Percentiles rank a stretch among this genome's conserved stretches.
phyloP scores from a whole-genome alignment of 108 stramenopile species.

The Pseudonitzschia pungens region DNA sequence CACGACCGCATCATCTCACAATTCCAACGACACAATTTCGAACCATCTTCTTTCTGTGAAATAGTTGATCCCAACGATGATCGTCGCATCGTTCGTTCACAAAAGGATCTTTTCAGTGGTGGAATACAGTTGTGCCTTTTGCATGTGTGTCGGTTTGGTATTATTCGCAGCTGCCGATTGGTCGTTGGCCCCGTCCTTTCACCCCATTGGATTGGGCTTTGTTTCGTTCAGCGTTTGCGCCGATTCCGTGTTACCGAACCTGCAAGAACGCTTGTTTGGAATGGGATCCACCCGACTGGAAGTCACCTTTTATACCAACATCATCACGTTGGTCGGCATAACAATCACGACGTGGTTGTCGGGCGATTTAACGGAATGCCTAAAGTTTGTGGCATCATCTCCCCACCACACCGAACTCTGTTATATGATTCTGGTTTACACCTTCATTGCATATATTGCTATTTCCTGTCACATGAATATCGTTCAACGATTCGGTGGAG shows the following conservation, averaged over 20 bases:
- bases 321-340: constrained; percentile 86
- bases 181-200: constrained; percentile 79
- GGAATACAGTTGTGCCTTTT: constrained; percentile 85
- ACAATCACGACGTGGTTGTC: constrained; percentile 74
- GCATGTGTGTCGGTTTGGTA: constrained; percentile 88
- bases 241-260: constrained; percentile 93
- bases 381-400: constrained; percentile 59
- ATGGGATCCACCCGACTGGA: constrained; percentile 74
- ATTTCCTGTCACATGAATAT: constrained; percentile 90
- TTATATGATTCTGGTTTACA: constrained; percentile 73
- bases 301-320: constrained; percentile 92
- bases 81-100: constrained; percentile 85
- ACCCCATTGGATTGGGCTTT: constrained; percentile 84
- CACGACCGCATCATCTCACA: not conserved
- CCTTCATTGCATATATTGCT: constrained; percentile 89
- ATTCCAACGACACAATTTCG: not conserved
- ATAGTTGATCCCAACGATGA: constrained; percentile 88
- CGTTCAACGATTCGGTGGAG: constrained; percentile 92
- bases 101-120: constrained; percentile 63
- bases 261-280: constrained; percentile 88
- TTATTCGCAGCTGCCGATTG: constrained; percentile 93
- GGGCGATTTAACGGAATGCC: constrained; percentile 83
- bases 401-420: constrained; percentile 25
- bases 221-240: constrained; percentile 88
- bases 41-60: not conserved